Base-by-base conservation (phyloP, 2,329 filamentous ascomycete species). In the Periglandula ipomoeae region DNA sequence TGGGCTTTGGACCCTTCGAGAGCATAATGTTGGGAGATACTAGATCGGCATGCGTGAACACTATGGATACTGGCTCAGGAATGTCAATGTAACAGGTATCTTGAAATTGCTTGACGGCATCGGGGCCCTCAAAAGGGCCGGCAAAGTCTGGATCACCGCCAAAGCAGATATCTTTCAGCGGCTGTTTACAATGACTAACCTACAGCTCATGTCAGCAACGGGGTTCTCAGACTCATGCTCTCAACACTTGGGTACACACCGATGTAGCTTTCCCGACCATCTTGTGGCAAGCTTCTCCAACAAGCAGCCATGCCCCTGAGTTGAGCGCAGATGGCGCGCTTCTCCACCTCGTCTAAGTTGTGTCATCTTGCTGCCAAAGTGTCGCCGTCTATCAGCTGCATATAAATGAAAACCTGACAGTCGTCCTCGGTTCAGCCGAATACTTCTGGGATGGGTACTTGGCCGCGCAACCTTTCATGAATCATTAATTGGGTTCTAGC, bases 381-480 rank as follows among this genome's bases (percentile, higher is more conserved):
- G 15, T 37, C 34, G 34, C 34, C 34, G 11, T 37, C 11, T 7
- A 37, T 37, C 5, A 37, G 34, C 34, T 37, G 34, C 34, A 37
- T 37, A 37, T 37, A 37, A 37, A 37, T 37, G 17, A 37, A 37
- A 19, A 9, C 34, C 17, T 37, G 34, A n/a, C n/a, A n/a, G 38
- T 63, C 47, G 34, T 56, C 50, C 43, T 50, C 53, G 35, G 24
- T 30, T 56, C 55, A 61, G 8, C 52, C 57, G 27, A 57, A 61
- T 68, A 82, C 68, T 40, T 61, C 58, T 4, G 58, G 56, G 7
- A 59, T 46, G 3, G 55, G 54, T 0, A 61, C 54, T n/a, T 40
- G 51, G 39, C 50, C 61, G 47, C 54, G 24, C 15, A 65, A 46
- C 15, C 50, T 48, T 47, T 62, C 52, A 38, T 52, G 49, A 46